Evolutionary conservation across 805 yeast species (phyloP), one percentile per base, ranked within the genome.

Genomic region (Candida namnaoensis): DNA sequence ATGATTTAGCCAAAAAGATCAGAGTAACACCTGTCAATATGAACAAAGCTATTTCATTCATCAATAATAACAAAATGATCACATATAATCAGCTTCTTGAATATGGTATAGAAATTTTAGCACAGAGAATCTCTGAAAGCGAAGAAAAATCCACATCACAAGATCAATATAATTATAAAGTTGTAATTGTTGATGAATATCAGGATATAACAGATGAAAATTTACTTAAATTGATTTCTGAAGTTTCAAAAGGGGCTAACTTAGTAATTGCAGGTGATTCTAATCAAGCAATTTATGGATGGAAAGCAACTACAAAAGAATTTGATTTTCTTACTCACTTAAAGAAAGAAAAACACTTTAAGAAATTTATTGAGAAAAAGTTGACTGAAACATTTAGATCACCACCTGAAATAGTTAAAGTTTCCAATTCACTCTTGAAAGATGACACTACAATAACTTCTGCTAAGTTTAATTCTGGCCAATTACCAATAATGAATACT

Each of bases 181-280:
- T 68, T 2, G 66, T 80, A 0, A 57, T 84, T 1, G 78, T 83
- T 11, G 91, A 84, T 60, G 91, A 84, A 54, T 80, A 78, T 51
- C 91, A 84, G 54, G 91, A 84, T 57, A 66, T 82, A 54, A 74
- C 78, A 46, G 71, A 72, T 0, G 66, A 65, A 9, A 10, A 7
- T 2, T 59, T 82, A 19, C 50, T 74, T 25, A 65, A 66, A 15
- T 54, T 82, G 2, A 59, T 80, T 5, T 52, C 57, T 5, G 53
- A 65, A 1, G 59, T 75, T 3, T 47, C 68, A 0, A 44, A 44
- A 7, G 49, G 51, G 3, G 69, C 74, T 41, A 88, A 83, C 54
- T 51, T 84, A 32, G 71, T 81, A 2, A 56, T 83, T 15, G 82
- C 88, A 5, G 90, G 90, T 1, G 91, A 84, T 58, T 74, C 78